Percentiles rank a stretch among this genome's conserved stretches.
Evolutionary conservation across 116 monocot species (phyloP).

Genomic region (Dioscorea cayenensis): DNA sequence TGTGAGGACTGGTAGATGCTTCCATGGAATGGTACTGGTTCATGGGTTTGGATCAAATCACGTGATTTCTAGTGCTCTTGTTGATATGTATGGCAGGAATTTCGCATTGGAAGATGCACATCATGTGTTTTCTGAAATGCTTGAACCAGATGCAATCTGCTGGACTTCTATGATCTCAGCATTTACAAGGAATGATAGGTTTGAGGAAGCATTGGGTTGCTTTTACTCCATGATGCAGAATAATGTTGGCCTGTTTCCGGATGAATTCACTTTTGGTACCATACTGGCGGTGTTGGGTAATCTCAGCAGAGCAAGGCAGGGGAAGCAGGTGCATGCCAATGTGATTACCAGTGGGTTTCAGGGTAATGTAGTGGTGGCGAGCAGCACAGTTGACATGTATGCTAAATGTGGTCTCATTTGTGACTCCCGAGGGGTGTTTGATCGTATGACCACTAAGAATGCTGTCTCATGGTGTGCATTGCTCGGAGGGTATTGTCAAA

Average conservation of each 20-base stretch:
- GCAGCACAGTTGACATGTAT: conserved; percentile 73
- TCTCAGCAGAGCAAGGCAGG: conserved; percentile 27
- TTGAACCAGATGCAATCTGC: conserved; percentile 41
- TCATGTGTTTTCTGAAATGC: conserved; percentile 37
- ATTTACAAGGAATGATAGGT: conserved; percentile 40
- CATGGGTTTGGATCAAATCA: conserved; percentile 32
- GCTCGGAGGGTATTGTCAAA: conserved; percentile 72
- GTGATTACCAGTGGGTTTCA: conserved; percentile 24
- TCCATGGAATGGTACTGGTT: conserved; percentile 27
- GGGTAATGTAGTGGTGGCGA: conserved; percentile 58
- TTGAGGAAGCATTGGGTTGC: conserved; percentile 38
- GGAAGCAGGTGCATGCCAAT: conserved; percentile 40
- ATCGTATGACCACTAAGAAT: conserved; percentile 53
- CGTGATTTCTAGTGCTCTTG: conserved; percentile 45
- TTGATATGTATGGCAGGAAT: conserved; percentile 58
- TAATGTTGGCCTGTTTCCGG: conserved; percentile 3
- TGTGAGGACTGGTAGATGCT: conserved; percentile 19
- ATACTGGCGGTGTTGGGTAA: conserved; percentile 42
- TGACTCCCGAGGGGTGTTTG: conserved; percentile 55
- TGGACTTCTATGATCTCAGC: conserved; percentile 55
- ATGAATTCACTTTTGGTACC: conserved; percentile 39
- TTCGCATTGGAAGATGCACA: conserved; percentile 23
- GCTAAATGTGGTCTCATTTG: conserved; percentile 47
- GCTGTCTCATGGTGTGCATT: conserved; percentile 75
- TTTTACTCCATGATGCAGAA: conserved; percentile 34